Percentiles rank a stretch among this genome's conserved stretches.
phyloP scores from a whole-genome alignment of 2,329 filamentous ascomycete genomes.

The Fusarium bulbicola region DNA sequence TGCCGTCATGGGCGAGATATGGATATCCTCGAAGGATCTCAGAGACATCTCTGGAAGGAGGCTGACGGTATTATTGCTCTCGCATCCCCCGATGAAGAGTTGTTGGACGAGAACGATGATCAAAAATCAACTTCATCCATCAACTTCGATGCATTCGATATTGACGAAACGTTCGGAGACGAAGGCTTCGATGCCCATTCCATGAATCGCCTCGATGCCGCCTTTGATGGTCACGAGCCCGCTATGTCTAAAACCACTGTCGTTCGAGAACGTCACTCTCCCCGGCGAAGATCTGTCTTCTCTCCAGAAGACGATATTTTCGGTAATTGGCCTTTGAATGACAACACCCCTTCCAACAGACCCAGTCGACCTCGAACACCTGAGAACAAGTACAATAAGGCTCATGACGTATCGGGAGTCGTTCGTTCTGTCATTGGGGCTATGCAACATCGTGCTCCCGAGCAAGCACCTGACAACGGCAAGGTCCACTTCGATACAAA shows the following conservation, averaged over 20 bases:
- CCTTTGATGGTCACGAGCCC: constrained; percentile 53
- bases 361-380: constrained; percentile 55
- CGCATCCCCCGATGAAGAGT: constrained; percentile 74
- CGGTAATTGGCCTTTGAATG: constrained; percentile 58
- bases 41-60: constrained; percentile 76
- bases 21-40: constrained; percentile 68
- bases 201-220: constrained; percentile 55
- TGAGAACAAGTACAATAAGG: constrained; percentile 47
- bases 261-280: constrained; percentile 61
- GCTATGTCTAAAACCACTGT: constrained; percentile 61
- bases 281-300: constrained; percentile 69
- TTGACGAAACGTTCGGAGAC: constrained; percentile 57
- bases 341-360: constrained; percentile 47
- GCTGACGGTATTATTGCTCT: constrained; percentile 88
- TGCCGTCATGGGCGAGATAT: constrained; percentile 75
- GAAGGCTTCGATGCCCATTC: constrained; percentile 59
- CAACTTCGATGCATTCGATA: constrained; percentile 52
- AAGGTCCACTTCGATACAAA: constrained; percentile 73
- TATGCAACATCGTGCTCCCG: constrained; percentile 64
- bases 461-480: constrained; percentile 51
- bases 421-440: constrained; percentile 71
- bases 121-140: constrained; percentile 51
- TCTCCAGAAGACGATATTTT: constrained; percentile 74
- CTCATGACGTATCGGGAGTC: constrained; percentile 57
- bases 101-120: constrained; percentile 50